Evolutionary conservation across 148 eudicot genomes (phyloP).

Genomic region (Talinum fruticosum): DNA sequence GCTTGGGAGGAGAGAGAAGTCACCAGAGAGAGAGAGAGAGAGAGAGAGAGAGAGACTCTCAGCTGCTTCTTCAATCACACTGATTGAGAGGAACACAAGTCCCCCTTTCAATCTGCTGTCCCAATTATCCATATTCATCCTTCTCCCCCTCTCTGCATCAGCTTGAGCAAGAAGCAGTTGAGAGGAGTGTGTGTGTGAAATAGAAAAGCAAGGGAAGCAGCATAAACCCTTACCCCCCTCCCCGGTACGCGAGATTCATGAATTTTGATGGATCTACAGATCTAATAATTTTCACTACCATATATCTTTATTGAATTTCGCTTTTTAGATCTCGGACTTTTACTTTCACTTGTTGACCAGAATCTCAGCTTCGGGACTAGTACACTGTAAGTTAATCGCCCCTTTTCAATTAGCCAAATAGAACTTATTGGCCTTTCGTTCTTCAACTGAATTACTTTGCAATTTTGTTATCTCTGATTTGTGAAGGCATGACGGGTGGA

Average conservation of each 20-base stretch:
- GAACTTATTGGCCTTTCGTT: neutral
- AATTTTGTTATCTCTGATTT: neutral
- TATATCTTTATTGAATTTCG: constrained; percentile 22
- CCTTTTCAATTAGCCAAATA: neutral
- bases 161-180: neutral
- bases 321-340: constrained; percentile 35
- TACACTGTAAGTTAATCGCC: constrained; percentile 26
- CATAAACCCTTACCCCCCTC: constrained; percentile 13
- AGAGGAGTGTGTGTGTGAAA: too few relatives aligned
- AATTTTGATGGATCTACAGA: constrained; percentile 46
- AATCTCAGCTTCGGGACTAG: constrained; percentile 5
- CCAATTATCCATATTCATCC: constrained; percentile 7
- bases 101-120: constrained; percentile 7
- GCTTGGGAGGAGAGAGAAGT: constrained; percentile 25
- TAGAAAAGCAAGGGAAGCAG: neutral
- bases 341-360: constrained; percentile 17
- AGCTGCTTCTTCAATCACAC: constrained; percentile 32
- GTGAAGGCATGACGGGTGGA: neutral
- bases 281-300: constrained; percentile 38
- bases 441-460: neutral
- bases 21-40: neutral
- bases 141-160: constrained; percentile 1
- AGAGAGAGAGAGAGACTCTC: constrained; percentile 8
- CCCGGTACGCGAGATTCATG: constrained; percentile 15
- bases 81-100: constrained; percentile 22